A percentile compares a stretch with the other conserved stretches of the same genome.
These are phyloP conservation scores for Verticillium nubilum DNA, from an alignment of 2,329 filamentous ascomycete species.

Conservation along the genomic window DNA sequence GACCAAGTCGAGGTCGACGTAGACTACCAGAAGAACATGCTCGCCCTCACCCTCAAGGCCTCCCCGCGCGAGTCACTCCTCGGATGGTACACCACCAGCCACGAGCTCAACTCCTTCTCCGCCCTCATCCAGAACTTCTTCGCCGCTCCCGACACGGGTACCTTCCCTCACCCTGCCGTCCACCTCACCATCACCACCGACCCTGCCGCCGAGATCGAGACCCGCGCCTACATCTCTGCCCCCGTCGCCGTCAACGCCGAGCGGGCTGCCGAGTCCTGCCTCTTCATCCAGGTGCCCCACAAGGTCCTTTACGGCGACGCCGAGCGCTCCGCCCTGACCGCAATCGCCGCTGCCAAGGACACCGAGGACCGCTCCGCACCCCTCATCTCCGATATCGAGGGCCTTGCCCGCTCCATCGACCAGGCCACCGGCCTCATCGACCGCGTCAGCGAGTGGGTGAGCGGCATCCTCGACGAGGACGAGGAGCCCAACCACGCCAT, in stretches of 20 bases:
- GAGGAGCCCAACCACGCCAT: constrained; percentile 84
- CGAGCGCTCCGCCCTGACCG: constrained; percentile 64
- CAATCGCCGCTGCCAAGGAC: constrained; percentile 78
- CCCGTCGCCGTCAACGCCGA: constrained; percentile 93
- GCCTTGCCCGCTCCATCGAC: constrained; percentile 77
- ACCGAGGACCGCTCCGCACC: constrained; percentile 66
- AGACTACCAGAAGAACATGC: constrained; percentile 99
- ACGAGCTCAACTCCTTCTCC: constrained; percentile 96
- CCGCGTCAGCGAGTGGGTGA: constrained; percentile 86
- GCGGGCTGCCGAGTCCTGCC: constrained; percentile 89
- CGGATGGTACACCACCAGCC: constrained; percentile 96
- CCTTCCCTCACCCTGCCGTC: constrained; percentile 93
- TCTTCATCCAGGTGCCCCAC: constrained; percentile 96
- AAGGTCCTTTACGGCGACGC: constrained; percentile 83
- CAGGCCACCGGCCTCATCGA: constrained; percentile 87
- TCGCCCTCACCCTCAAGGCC: constrained; percentile 87
- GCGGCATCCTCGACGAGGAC: constrained; percentile 87
- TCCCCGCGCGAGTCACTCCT: constrained; percentile 91
- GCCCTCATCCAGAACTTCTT: constrained; percentile 99
- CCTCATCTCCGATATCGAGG: constrained; percentile 84
- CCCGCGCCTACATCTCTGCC: constrained; percentile 89
- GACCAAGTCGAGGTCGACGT: constrained; percentile 99
- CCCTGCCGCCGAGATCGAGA: constrained; percentile 81
- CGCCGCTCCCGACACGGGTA: constrained; percentile 92
- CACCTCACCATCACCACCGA: constrained; percentile 93